A percentile compares a stretch with the other conserved stretches of the same genome.
These are phyloP conservation scores for Kurtzmaniella natalensis DNA, from an alignment of 1,139 yeast species.

Conservation along the genomic window DNA sequence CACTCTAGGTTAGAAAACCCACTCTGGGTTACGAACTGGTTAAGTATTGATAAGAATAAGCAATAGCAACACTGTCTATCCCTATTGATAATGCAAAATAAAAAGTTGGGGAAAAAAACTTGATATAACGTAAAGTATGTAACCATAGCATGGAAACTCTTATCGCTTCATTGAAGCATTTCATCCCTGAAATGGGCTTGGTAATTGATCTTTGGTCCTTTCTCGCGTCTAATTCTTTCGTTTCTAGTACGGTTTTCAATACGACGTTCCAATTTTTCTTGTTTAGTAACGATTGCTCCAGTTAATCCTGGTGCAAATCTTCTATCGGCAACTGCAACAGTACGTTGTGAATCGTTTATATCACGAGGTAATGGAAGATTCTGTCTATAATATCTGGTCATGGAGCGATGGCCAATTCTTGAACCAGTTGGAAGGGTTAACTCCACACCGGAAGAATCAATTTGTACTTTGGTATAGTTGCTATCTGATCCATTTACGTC, in stretches of 20 bases:
- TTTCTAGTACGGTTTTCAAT: slow-evolving; percentile 23
- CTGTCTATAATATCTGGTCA: slow-evolving; percentile 42
- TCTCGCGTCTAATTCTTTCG: slow-evolving; percentile 21
- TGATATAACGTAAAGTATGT: no score
- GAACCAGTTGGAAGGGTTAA: slow-evolving; percentile 46
- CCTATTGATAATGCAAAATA: no score
- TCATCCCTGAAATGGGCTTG: slow-evolving; percentile 39
- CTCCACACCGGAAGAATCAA: slow-evolving; percentile 40
- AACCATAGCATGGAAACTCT: no score
- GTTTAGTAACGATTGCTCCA: slow-evolving; percentile 24
- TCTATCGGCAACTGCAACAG: slow-evolving; percentile 38
- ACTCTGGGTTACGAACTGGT: no score
- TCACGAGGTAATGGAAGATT: slow-evolving; percentile 25
- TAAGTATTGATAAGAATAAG: no score
- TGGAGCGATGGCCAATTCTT: slow-evolving; percentile 44
- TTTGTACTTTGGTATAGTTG: slow-evolving; percentile 29
- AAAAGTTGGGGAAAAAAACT: no score
- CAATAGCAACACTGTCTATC: no score
- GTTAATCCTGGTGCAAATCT: slow-evolving; percentile 40
- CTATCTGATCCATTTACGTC: slow-evolving; percentile 27
- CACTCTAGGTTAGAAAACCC: no score
- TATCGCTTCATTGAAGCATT: slow-evolving; percentile 17
- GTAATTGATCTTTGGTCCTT: slow-evolving; percentile 26
- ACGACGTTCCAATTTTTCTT: slow-evolving; percentile 29
- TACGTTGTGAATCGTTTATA: slow-evolving; percentile 24